A percentile compares a stretch with the other conserved stretches of the same genome.
Conservation (phyloP, 495 filamentous ascomycete species). For the Xylaria curta region DNA sequence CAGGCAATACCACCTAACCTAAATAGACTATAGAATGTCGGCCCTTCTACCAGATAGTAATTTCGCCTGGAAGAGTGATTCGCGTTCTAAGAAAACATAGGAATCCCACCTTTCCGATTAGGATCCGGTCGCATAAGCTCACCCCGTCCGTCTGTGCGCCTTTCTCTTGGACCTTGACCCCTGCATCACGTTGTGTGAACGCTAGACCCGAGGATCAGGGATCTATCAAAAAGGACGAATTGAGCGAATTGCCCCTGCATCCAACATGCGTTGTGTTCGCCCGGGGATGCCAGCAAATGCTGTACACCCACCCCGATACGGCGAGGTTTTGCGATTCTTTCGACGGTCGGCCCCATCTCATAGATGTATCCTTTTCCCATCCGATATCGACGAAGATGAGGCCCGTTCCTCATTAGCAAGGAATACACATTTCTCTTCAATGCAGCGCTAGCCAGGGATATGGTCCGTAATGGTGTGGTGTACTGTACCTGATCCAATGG, state of each 20-base stretch:
- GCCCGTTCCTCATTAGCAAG: neutral
- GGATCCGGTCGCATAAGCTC: constrained; percentile 21
- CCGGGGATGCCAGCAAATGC: constrained; percentile 7
- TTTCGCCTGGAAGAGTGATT: constrained; percentile 6
- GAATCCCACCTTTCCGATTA: constrained; percentile 20
- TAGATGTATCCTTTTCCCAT: constrained; percentile 4
- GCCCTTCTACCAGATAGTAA: constrained; percentile 20
- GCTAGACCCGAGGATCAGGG: constrained; percentile 20
- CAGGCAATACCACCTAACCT: constrained; percentile 11
- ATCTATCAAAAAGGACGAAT: constrained; percentile 16
- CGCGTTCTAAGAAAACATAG: constrained; percentile 5
- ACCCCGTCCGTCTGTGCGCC: constrained; percentile 15
- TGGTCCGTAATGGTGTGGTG: neutral
- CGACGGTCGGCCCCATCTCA: constrained; percentile 22
- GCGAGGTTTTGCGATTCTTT: constrained; percentile 1
- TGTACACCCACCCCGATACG: neutral
- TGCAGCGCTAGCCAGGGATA: constrained; percentile 8
- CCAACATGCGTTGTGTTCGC: constrained; percentile 19
- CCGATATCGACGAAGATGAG: neutral
- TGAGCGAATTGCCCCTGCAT: constrained; percentile 19
- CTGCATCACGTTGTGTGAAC: constrained; percentile 20
- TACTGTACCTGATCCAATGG: neutral
- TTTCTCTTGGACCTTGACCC: constrained; percentile 10
- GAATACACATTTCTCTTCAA: neutral
- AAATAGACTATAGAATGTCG: constrained; percentile 8